phyloP scores from a whole-genome alignment of 202 grass and related monocot genomes.

The Miscanthus sacchariflorus region DNA sequence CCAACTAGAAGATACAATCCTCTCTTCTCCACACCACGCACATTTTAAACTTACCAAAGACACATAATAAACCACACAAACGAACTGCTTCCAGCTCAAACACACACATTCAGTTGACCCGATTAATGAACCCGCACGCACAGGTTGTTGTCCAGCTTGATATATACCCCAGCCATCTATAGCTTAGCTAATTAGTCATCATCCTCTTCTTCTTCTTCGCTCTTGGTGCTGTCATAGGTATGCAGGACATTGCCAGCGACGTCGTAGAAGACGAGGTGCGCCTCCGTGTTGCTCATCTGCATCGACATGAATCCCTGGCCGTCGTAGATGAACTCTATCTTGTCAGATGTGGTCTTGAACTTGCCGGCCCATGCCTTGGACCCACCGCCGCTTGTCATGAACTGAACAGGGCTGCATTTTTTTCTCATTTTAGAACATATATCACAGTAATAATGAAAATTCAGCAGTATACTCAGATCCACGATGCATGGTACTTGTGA shows the following conservation, averaged over 20 bases:
- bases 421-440: background rate
- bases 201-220: background rate
- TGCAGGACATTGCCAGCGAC: slow-evolving; percentile 59
- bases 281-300: slow-evolving; percentile 53
- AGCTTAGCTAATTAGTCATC: background rate
- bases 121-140: background rate
- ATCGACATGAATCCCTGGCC: slow-evolving; percentile 86
- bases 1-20: too few species aligned
- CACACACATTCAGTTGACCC: background rate
- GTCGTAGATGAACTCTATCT: slow-evolving; percentile 78
- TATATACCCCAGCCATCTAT: background rate
- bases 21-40: background rate
- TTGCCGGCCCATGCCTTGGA: slow-evolving; percentile 80
- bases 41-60: background rate
- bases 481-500: background rate
- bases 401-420: slow-evolving; percentile 55
- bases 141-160: background rate
- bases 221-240: slow-evolving; percentile 62
- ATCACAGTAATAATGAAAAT: background rate
- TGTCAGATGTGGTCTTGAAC: slow-evolving; percentile 59
- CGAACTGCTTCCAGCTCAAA: too few species aligned
- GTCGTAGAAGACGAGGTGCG: slow-evolving; percentile 63
- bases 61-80: too few species aligned
- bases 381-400: slow-evolving; percentile 79
- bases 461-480: background rate